Conservation (phyloP, 768 basidiomycete genomes). For the Glaciozyma martinii region DNA sequence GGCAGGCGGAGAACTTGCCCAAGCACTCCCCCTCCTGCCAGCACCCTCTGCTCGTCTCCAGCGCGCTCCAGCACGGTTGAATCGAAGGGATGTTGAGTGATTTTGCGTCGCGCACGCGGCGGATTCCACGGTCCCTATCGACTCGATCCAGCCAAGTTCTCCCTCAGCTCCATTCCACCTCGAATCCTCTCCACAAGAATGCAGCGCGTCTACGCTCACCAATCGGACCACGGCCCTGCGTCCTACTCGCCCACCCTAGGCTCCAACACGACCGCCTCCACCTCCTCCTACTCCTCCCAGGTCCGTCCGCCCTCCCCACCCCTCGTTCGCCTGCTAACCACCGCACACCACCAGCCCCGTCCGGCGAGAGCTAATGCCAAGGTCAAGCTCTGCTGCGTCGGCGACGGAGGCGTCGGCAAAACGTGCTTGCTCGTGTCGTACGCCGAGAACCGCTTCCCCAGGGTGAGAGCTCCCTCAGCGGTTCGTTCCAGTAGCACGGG, state of each 20-base stretch:
- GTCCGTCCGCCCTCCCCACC: background rate
- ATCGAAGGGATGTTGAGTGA: too few species aligned
- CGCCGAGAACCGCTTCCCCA: conserved; percentile 11
- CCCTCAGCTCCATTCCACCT: too few species aligned
- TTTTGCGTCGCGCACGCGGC: too few species aligned
- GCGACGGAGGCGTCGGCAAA: conserved; percentile 42
- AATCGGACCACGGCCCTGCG: too few species aligned
- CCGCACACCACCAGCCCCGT: background rate
- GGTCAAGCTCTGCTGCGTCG: conserved; percentile 30
- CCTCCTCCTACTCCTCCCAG: background rate
- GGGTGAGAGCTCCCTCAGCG: background rate
- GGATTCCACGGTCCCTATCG: too few species aligned
- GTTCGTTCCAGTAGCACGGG: background rate
- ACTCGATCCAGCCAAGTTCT: too few species aligned
- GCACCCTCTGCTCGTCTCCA: too few species aligned
- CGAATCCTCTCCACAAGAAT: too few species aligned
- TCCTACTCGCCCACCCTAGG: background rate
- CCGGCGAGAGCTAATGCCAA: conserved; percentile 5
- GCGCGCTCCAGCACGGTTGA: too few species aligned
- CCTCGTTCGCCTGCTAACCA: background rate
- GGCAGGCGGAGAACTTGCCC: too few species aligned
- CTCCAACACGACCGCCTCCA: background rate
- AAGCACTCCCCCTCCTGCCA: too few species aligned
- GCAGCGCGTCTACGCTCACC: too few species aligned
- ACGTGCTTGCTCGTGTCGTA: conserved; percentile 65